These are phyloP conservation scores for Zygnema cylindricum DNA, from an alignment of 139 green algal genomes.

Conservation along the genomic window DNA sequence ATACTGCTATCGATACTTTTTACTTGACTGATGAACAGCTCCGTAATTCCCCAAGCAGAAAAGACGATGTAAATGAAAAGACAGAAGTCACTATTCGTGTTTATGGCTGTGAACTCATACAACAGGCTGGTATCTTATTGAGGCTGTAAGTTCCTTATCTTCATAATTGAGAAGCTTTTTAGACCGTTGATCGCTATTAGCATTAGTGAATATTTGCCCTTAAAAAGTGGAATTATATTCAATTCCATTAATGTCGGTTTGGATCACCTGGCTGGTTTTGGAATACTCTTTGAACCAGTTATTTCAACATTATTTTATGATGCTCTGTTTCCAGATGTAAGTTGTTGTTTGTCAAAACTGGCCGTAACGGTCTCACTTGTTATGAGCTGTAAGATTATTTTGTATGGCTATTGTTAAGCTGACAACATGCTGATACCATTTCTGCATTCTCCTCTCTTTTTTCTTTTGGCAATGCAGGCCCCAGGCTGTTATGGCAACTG, in stretches of 20 bases:
- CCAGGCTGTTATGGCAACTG: constrained; percentile 85
- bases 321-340: too few relatives aligned
- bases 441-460: too few relatives aligned
- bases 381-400: too few relatives aligned
- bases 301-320: too few relatives aligned
- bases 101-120: constrained; percentile 85
- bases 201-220: neutral
- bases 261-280: neutral
- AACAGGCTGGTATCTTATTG: constrained; percentile 73
- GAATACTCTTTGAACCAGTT: neutral
- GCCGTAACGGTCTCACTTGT: too few relatives aligned
- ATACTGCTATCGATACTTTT: constrained; percentile 82
- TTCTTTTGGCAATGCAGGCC: too few relatives aligned
- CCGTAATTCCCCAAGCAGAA: constrained; percentile 71
- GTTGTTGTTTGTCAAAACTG: too few relatives aligned
- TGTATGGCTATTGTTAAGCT: too few relatives aligned
- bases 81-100: constrained; percentile 75
- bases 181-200: too few relatives aligned
- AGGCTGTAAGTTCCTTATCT: constrained; percentile 58
- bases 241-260: neutral
- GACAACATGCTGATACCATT: too few relatives aligned
- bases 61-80: constrained; percentile 78
- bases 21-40: constrained; percentile 83
- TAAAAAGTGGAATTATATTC: neutral
- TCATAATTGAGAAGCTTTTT: neutral